Conservation (phyloP, 2,329 filamentous ascomycete species). For the Talaromyces atroroseus region DNA sequence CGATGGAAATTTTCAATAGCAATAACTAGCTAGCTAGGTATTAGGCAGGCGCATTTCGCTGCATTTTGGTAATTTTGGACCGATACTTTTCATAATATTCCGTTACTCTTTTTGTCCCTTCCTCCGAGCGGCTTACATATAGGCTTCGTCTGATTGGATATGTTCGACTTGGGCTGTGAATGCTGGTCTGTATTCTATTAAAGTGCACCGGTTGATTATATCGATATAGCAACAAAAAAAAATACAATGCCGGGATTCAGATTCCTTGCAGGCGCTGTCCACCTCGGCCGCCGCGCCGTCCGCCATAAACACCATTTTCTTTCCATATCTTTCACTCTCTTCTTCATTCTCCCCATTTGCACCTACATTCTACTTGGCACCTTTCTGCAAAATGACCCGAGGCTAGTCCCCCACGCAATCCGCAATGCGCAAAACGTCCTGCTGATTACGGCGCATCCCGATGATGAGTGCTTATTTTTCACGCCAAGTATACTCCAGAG, state of each 20-base stretch:
- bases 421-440: slow-evolving; percentile 31
- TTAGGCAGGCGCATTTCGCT: not conserved
- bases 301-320: slow-evolving; percentile 7
- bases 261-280: slow-evolving; percentile 3
- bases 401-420: slow-evolving; percentile 33
- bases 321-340: not conserved
- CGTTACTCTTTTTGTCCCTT: not conserved
- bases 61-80: not conserved
- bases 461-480: slow-evolving; percentile 27
- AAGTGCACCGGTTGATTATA: not conserved
- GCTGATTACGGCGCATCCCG: slow-evolving; percentile 33
- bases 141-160: not conserved
- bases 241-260: slow-evolving; percentile 14
- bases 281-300: slow-evolving; percentile 11
- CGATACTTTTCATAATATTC: not conserved
- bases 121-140: too few relatives aligned
- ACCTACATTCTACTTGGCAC: slow-evolving; percentile 36
- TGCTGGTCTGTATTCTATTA: too few relatives aligned
- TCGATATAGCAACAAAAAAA: too few relatives aligned
- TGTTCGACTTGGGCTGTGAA: not conserved
- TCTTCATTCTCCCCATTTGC: slow-evolving; percentile 23
- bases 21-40: too few relatives aligned
- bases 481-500: slow-evolving; percentile 21
- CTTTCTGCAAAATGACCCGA: slow-evolving; percentile 30
- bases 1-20: too few relatives aligned